phyloP scores from a whole-genome alignment of 73 alveolate species.

The Paramecium sonneborni region DNA sequence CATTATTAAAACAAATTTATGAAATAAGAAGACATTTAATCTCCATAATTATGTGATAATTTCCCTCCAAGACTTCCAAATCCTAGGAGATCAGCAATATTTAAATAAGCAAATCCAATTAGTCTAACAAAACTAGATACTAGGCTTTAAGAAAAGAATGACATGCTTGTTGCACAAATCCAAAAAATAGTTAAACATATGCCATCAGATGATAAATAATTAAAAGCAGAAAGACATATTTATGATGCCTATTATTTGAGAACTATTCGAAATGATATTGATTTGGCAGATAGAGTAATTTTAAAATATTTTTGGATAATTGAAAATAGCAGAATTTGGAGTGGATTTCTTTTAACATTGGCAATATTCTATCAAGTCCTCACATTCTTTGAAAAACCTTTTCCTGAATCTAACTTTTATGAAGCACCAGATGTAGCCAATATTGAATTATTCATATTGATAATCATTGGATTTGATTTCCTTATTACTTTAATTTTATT shows the following conservation, averaged over 20 bases:
- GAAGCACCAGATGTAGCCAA: neutral
- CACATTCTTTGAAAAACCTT: slow-evolving; percentile 40
- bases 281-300: neutral
- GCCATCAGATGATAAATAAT: neutral
- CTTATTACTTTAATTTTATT: neutral
- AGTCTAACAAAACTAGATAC: neutral
- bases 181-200: slow-evolving; percentile 13
- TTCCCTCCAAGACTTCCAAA: neutral
- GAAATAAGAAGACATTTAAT: neutral
- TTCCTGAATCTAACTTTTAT: neutral
- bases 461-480: neutral
- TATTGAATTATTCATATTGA: neutral
- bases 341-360: neutral
- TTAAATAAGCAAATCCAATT: neutral
- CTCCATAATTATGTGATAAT: neutral
- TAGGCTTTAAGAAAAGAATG: slow-evolving; percentile 9
- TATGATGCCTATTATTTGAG: slow-evolving; percentile 56
- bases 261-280: slow-evolving; percentile 49
- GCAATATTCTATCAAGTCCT: neutral
- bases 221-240: slow-evolving; percentile 51
- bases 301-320: neutral
- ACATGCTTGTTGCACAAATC: slow-evolving; percentile 24
- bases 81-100: neutral
- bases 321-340: slow-evolving; percentile 33
- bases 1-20: neutral